Evolutionary conservation across 2,329 filamentous ascomycete species (phyloP).

Genomic region (Botryotinia narcissicola): DNA sequence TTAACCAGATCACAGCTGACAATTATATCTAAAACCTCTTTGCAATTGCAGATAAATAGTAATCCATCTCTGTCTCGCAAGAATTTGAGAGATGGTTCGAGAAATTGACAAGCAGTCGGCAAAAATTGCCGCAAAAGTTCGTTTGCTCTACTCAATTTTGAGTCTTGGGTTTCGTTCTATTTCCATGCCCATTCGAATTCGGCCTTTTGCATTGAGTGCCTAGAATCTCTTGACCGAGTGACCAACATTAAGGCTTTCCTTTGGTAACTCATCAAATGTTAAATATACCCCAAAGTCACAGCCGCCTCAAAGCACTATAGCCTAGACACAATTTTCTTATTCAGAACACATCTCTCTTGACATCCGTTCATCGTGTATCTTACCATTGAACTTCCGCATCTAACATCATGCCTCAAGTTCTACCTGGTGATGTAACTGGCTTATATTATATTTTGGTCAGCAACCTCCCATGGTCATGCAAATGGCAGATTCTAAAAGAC

Average conservation of each 20-base stretch:
- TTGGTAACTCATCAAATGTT: neutral
- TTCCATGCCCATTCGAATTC: neutral
- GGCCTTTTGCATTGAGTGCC: conserved; percentile 5
- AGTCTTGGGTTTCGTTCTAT: neutral
- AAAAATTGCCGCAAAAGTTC: neutral
- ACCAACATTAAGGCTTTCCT: neutral
- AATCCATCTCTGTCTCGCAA: neutral
- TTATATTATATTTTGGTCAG: conserved; percentile 24
- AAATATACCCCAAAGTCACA: neutral
- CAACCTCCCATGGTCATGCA: conserved; percentile 27
- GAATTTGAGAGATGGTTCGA: neutral
- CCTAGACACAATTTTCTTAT: neutral
- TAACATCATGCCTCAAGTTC: conserved; percentile 21
- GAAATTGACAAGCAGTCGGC: neutral
- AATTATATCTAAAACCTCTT: neutral
- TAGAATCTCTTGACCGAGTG: neutral
- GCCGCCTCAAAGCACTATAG: neutral
- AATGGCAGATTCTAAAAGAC: conserved; percentile 35
- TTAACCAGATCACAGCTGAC: neutral
- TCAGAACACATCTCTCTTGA: neutral
- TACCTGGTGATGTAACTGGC: conserved; percentile 21
- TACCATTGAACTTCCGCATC: neutral
- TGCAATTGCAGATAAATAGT: neutral
- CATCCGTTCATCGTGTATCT: neutral
- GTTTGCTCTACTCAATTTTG: neutral